These are phyloP conservation scores for Plectosphaerella sp. DNA, from an alignment of 2,329 filamentous ascomycete species.

Conservation along the genomic window DNA sequence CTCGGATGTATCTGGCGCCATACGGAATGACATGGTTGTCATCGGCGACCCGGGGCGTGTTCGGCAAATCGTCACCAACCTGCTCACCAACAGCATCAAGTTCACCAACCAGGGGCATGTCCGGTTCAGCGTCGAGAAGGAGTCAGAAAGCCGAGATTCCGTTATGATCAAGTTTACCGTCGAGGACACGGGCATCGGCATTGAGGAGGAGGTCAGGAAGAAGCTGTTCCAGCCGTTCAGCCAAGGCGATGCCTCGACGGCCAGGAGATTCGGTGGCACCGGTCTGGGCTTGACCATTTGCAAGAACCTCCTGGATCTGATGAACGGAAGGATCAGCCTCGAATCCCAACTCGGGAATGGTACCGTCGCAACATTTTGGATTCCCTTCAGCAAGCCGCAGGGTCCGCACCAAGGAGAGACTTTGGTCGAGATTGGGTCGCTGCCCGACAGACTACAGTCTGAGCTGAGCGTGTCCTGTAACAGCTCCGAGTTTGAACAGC, in stretches of 20 bases:
- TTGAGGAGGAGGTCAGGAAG: conserved; percentile 70
- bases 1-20: conserved; percentile 57
- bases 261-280: conserved; percentile 73
- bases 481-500: conserved; percentile 58
- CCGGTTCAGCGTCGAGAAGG: conserved; percentile 59
- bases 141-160: conserved; percentile 58
- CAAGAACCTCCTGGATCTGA: conserved; percentile 75
- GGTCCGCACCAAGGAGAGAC: conserved; percentile 30
- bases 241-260: conserved; percentile 77
- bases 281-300: conserved; percentile 75
- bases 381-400: conserved; percentile 70
- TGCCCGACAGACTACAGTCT: conserved; percentile 64
- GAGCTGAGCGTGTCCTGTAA: conserved; percentile 62
- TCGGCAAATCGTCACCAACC: conserved; percentile 77
- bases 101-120: conserved; percentile 68
- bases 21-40: conserved; percentile 67
- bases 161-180: conserved; percentile 68
- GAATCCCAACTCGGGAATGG: conserved; percentile 63
- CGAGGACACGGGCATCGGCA: conserved; percentile 76
- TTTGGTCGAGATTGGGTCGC: conserved; percentile 56
- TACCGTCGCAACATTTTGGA: conserved; percentile 71
- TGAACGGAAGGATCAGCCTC: conserved; percentile 71
- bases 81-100: conserved; percentile 73
- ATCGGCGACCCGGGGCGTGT: conserved; percentile 82
- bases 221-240: conserved; percentile 76